Percentiles rank a stretch among this genome's conserved stretches.
Conservation (phyloP, 352 stramenopile species). For the Globisporangium splendens region DNA sequence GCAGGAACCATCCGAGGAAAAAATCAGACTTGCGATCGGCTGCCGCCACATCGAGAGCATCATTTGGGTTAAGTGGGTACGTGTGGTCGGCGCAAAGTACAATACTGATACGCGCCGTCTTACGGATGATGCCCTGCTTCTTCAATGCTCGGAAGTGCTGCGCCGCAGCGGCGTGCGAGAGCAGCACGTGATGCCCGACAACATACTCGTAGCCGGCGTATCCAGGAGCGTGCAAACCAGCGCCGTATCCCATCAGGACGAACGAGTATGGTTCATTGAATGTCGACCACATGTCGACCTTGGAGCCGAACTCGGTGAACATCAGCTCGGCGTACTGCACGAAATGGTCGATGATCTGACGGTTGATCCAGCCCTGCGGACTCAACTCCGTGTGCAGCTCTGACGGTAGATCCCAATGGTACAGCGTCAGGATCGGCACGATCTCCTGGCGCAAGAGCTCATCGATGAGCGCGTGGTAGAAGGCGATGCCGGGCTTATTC, state of each 20-base stretch:
- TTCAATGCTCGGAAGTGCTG: slow-evolving; percentile 84
- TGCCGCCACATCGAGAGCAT: slow-evolving; percentile 45
- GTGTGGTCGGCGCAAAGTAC: slow-evolving; percentile 81
- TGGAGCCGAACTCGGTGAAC: slow-evolving; percentile 61
- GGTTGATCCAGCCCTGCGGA: slow-evolving; percentile 33
- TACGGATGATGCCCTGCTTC: slow-evolving; percentile 19
- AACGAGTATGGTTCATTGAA: slow-evolving; percentile 87
- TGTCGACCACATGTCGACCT: slow-evolving; percentile 87
- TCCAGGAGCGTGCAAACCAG: no score
- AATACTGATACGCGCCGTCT: slow-evolving; percentile 88
- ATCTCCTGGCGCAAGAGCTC: slow-evolving; percentile 58
- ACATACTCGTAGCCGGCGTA: slow-evolving; percentile 29
- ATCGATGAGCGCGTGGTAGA: slow-evolving; percentile 86
- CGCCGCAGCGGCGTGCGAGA: slow-evolving; percentile 87
- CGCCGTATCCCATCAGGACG: slow-evolving; percentile 2
- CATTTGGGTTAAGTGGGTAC: slow-evolving; percentile 67
- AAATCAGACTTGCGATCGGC: slow-evolving; percentile 88
- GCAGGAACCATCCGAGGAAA: slow-evolving; percentile 91
- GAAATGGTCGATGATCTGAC: slow-evolving; percentile 35
- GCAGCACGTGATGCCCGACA: slow-evolving; percentile 87
- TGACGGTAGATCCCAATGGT: slow-evolving; percentile 90
- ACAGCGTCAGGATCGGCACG: slow-evolving; percentile 81
- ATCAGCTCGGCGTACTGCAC: slow-evolving; percentile 45
- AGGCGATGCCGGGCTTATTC: slow-evolving; percentile 71
- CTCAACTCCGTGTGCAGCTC: slow-evolving; percentile 50